Evolutionary conservation across 441 rosid genomes (phyloP).

Genomic region (Metrosideros polymorpha): DNA sequence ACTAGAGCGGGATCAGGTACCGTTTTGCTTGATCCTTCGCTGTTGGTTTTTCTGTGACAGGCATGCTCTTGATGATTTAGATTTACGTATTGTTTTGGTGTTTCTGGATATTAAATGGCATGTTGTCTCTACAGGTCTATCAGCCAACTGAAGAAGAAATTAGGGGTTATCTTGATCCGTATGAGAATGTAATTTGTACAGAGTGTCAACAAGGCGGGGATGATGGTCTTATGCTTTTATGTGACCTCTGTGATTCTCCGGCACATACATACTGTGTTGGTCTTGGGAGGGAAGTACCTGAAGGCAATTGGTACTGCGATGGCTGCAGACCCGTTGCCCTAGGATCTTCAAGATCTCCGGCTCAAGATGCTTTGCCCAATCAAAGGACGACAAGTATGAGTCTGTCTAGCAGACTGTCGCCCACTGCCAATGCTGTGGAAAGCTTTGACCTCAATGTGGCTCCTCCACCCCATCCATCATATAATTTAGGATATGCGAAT

Average conservation of each 20-base stretch:
- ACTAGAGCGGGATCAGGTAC: slow-evolving; percentile 93
- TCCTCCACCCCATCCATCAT: slow-evolving; percentile 46
- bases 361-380: slow-evolving; percentile 37
- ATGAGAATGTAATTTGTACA: slow-evolving; percentile 81
- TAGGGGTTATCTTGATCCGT: slow-evolving; percentile 88
- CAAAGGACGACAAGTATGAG: slow-evolving; percentile 31
- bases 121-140: slow-evolving; percentile 57
- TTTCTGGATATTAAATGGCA: background rate
- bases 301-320: slow-evolving; percentile 98
- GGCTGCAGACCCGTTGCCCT: slow-evolving; percentile 85
- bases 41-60: background rate
- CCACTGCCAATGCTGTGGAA: slow-evolving; percentile 30
- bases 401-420: slow-evolving; percentile 38
- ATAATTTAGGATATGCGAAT: slow-evolving; percentile 34
- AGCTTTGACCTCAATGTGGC: slow-evolving; percentile 34
- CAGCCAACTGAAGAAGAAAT: slow-evolving; percentile 98
- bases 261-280: slow-evolving; percentile 98
- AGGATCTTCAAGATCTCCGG: slow-evolving; percentile 61
- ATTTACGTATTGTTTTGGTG: background rate
- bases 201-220: slow-evolving; percentile 97
- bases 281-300: slow-evolving; percentile 90
- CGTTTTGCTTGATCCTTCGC: background rate
- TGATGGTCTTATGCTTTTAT: slow-evolving; percentile 93
- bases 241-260: slow-evolving; percentile 97
- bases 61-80: background rate